phyloP scores from a whole-genome alignment of 2,329 filamentous ascomycete species.

The Ceratocystis colombiana region DNA sequence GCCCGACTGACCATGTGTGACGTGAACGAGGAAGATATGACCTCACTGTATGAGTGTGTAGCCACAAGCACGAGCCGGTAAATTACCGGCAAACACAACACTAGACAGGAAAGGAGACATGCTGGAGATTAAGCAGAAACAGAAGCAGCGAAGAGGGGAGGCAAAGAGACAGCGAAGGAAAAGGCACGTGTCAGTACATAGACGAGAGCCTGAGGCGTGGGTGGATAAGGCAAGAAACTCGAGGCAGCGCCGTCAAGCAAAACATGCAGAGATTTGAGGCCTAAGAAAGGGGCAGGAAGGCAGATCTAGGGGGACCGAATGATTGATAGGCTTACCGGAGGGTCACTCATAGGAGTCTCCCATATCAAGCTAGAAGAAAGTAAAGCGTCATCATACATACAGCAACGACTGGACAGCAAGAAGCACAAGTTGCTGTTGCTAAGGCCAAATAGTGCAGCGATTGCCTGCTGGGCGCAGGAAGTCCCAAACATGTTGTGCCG shows the following conservation, averaged over 20 bases:
- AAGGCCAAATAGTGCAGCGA: too few species aligned
- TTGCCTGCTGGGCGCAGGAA: too few species aligned
- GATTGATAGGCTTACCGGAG: neutral
- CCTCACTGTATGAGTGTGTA: neutral
- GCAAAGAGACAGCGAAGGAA: too few species aligned
- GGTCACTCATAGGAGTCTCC: too few species aligned
- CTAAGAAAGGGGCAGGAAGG: neutral
- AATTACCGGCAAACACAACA: neutral
- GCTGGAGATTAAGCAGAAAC: neutral
- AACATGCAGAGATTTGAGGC: neutral
- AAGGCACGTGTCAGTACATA: constrained; percentile 4
- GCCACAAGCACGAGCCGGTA: neutral
- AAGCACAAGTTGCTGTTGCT: too few species aligned
- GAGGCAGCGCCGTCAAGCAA: neutral
- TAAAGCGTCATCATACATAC: too few species aligned
- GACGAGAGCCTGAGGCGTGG: neutral
- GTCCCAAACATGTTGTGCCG: too few species aligned
- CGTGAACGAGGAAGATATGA: neutral
- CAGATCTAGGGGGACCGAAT: too few species aligned
- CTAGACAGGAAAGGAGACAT: neutral
- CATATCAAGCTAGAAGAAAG: too few species aligned
- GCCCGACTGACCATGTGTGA: neutral
- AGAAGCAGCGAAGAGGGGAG: neutral
- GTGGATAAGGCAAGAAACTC: neutral
- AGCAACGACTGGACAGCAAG: too few species aligned